Evolutionary conservation across 805 yeast species (phyloP).

Genomic region (Starmera quercuum): DNA sequence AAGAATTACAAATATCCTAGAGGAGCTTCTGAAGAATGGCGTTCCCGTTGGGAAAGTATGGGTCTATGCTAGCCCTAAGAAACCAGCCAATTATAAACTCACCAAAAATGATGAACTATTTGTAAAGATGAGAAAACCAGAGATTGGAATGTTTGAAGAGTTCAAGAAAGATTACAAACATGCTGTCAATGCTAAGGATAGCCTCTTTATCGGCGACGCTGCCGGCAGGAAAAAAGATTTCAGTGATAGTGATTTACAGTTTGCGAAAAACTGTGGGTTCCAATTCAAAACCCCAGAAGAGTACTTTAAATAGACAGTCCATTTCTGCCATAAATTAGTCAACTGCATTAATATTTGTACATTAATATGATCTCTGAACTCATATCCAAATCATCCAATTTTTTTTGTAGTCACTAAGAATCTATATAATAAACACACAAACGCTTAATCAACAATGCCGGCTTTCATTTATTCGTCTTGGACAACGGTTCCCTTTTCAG

Average conservation of each 20-base stretch:
- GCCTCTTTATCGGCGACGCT: conserved; percentile 90
- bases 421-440: too few relatives aligned
- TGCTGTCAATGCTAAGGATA: conserved; percentile 31
- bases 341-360: too few relatives aligned
- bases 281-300: conserved; percentile 69
- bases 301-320: conserved; percentile 26
- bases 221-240: conserved; percentile 80
- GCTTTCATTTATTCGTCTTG: conserved; percentile 42
- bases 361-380: too few relatives aligned
- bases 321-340: background rate
- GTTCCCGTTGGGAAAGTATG: conserved; percentile 23
- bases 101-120: conserved; percentile 11
- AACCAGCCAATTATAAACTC: conserved; percentile 26
- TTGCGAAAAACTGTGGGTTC: conserved; percentile 54
- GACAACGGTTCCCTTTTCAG: conserved; percentile 85
- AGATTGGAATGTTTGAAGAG: conserved; percentile 66
- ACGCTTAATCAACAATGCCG: too few relatives aligned
- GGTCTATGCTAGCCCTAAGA: conserved; percentile 60
- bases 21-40: conserved; percentile 20
- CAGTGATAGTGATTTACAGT: conserved; percentile 68
- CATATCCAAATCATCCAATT: too few relatives aligned
- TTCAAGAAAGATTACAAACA: conserved; percentile 31
- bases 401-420: too few relatives aligned
- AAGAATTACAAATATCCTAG: conserved; percentile 33
- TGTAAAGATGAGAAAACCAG: conserved; percentile 59